These are phyloP conservation scores for Benincasa hispida DNA, from an alignment of 306 rosid genomes.

Conservation along the genomic window DNA sequence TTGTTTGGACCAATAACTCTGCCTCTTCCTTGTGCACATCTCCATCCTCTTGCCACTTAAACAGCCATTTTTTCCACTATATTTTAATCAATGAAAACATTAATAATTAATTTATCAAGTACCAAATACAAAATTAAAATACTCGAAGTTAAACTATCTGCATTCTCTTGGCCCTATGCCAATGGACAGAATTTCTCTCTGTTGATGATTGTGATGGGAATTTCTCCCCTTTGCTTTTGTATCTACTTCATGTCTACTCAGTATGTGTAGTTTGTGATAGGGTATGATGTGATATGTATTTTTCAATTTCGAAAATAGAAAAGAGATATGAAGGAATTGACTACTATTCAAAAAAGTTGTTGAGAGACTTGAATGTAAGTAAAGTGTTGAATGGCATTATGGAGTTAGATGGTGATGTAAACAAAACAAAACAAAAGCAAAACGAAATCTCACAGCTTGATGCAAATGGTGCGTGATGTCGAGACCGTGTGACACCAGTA, in stretches of 20 bases:
- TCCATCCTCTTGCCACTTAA: slow-evolving; percentile 54
- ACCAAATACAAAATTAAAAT: not conserved
- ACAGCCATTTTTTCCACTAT: slow-evolving; percentile 78
- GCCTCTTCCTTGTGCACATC: slow-evolving; percentile 47
- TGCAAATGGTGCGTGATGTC: slow-evolving; percentile 48
- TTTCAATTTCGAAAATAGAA: not conserved
- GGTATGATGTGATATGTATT: not conserved
- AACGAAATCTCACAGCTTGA: slow-evolving; percentile 37
- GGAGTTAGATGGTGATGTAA: not conserved
- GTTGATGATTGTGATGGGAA: not conserved
- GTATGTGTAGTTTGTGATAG: not conserved
- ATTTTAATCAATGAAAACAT: not conserved
- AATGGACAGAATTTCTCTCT: not conserved
- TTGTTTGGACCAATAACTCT: slow-evolving; percentile 46
- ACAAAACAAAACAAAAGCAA: not conserved
- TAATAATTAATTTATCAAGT: not conserved
- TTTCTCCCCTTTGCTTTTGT: not conserved
- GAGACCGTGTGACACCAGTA: slow-evolving; percentile 38
- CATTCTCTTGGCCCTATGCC: not conserved
- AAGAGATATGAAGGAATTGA: not conserved
- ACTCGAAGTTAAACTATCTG: not conserved
- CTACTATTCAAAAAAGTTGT: not conserved
- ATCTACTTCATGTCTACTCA: not conserved
- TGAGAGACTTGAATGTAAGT: not conserved
- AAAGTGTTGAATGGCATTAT: not conserved